Percentiles rank a stretch among this genome's conserved stretches.
Evolutionary conservation across 345 rosid species (phyloP).

Genomic region (Salix viminalis): DNA sequence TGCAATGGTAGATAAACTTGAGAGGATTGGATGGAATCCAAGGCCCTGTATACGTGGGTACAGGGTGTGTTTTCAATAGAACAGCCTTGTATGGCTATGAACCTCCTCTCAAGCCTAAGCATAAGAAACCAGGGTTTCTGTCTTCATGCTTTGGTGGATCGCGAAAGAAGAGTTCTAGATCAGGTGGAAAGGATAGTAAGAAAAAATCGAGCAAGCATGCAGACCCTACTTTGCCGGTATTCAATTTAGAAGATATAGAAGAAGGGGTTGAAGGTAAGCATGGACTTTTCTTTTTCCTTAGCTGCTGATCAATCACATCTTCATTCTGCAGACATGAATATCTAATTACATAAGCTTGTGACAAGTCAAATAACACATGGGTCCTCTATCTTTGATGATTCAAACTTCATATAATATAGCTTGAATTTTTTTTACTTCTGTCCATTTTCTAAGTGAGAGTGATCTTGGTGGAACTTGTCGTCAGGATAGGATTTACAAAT

Average conservation of each 20-base stretch:
- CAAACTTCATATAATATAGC: neutral
- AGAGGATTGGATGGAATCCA: constrained; percentile 34
- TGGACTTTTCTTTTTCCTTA: neutral
- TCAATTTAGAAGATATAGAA: constrained; percentile 35
- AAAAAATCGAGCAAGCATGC: constrained; percentile 25
- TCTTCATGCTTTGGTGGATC: constrained; percentile 32
- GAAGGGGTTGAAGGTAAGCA: constrained; percentile 34
- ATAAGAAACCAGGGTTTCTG: constrained; percentile 22
- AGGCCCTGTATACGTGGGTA: constrained; percentile 39
- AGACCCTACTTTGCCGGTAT: constrained; percentile 34
- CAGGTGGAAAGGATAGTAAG: constrained; percentile 22
- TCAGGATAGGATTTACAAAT: neutral
- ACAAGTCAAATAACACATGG: neutral
- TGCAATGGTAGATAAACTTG: constrained; percentile 24
- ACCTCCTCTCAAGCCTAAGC: constrained; percentile 34
- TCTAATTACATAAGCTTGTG: neutral
- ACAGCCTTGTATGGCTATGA: constrained; percentile 37
- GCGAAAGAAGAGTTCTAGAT: constrained; percentile 27
- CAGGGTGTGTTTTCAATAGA: constrained; percentile 38
- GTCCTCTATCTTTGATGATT: neutral
- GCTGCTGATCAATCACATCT: neutral
- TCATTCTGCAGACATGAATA: neutral
- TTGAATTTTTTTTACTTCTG: neutral
- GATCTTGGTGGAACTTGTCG: neutral
- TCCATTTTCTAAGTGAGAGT: neutral